A percentile compares a stretch with the other conserved stretches of the same genome.
phyloP scores from a whole-genome alignment of 2,329 filamentous ascomycete genomes.

The Aspergillus transmontanensis region DNA sequence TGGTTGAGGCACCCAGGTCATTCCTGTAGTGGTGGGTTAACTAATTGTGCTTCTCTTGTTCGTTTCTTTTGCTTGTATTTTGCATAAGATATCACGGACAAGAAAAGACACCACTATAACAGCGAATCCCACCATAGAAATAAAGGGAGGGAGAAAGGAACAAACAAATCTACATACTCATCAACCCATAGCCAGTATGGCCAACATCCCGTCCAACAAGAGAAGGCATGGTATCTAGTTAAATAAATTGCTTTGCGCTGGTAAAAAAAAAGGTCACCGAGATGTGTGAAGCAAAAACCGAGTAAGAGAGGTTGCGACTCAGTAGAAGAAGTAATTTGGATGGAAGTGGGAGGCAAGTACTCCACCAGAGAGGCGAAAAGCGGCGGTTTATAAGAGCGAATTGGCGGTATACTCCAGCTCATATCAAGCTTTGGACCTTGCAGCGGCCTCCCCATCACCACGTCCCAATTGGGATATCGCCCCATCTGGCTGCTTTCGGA shows the following conservation, averaged over 20 bases:
- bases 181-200: conserved; percentile 57
- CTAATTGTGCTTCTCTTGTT: not conserved
- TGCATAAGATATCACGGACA: no score
- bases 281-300: not conserved
- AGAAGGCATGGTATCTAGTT: conserved; percentile 28
- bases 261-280: not conserved
- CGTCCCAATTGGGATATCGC: not conserved
- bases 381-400: not conserved
- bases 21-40: conserved; percentile 25
- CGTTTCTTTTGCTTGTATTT: not conserved
- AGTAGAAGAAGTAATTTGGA: not conserved
- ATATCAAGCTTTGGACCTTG: not conserved
- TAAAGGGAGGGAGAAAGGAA: not conserved
- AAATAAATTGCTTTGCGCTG: not conserved
- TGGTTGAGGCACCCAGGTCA: conserved; percentile 36
- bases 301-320: not conserved
- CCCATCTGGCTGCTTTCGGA: not conserved
- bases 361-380: not conserved
- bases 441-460: not conserved
- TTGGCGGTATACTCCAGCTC: not conserved
- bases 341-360: not conserved
- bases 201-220: conserved; percentile 45
- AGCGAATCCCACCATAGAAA: not conserved
- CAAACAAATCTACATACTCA: conserved; percentile 45
- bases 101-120: not conserved